Evolutionary conservation across 805 yeast species (phyloP), one percentile per base, ranked within the genome.

Genomic region (Schwanniomyces polymorphus): DNA sequence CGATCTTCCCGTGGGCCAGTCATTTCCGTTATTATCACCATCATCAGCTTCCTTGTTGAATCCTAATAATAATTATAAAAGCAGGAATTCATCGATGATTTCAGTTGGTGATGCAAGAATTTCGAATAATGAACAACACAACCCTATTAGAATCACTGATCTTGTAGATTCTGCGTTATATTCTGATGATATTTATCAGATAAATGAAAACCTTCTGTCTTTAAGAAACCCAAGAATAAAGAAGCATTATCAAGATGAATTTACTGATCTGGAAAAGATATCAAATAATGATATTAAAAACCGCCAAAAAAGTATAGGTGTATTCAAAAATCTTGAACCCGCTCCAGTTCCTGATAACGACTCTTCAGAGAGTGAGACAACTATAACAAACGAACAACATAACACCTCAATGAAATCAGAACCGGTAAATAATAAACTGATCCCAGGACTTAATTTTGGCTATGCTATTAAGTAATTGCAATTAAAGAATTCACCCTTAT

Each of bases 141-240:
- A 39, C 39, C 50, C 61, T 12, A 56, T 61, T 5, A 58, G 56
- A 28, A 54, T 59, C 1, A 53, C 53, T 8, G 67, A 58, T 42
- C 50, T 64, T 35, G 54, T 66, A 7, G 70, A 60, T 17, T 60
- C 58, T 8, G 61, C 54, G 11, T 67, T 60, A 42, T 48, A 59
- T 27, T 56, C 58, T n/a, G 65, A 55, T 9, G 65, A 59, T 27
- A 21, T 43, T 5, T 43, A 47, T 33, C 50, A 47, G n/a, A 40
- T 58, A 14, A 44, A 57, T 35, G 56, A 52, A 3, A 58, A 50
- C 41, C 52, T 64, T 26, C 40, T 46, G 40, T 51, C 50, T 16
- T 49, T 64, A 41, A 46, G 67, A 25, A 64, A 65, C 44, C 68
- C 69, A 1, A 49, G 67, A 28, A 54, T 61, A 31, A 61, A 60